Conservation (phyloP, 345 rosid species). For the Carallia brachiata region DNA sequence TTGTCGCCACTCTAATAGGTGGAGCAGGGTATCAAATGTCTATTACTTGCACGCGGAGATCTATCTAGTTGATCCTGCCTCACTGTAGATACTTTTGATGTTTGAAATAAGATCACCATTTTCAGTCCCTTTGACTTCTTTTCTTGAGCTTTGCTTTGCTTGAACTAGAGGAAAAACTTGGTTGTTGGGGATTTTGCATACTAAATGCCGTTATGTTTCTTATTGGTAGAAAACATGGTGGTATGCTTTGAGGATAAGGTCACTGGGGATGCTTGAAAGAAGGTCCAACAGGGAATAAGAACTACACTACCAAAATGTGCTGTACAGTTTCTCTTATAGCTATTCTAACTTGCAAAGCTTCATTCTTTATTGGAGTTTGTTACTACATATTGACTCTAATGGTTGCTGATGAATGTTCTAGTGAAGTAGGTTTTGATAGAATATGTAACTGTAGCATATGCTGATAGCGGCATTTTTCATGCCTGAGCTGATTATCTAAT, state of each 20-base stretch:
- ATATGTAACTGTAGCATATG: background rate
- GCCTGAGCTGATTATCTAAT: slow-evolving; percentile 10
- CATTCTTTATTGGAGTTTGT: slow-evolving; percentile 14
- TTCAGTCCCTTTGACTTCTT: too few relatives aligned
- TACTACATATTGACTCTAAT: background rate
- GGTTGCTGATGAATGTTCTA: background rate
- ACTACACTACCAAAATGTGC: slow-evolving; percentile 65
- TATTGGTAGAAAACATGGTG: slow-evolving; percentile 81
- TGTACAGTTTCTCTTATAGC: slow-evolving; percentile 6
- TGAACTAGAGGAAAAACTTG: slow-evolving; percentile 9
- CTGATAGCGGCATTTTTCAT: background rate
- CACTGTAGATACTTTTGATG: background rate
- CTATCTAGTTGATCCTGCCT: background rate
- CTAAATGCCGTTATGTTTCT: slow-evolving; percentile 22
- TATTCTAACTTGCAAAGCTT: slow-evolving; percentile 14
- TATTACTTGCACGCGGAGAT: background rate
- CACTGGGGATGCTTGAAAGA: slow-evolving; percentile 74
- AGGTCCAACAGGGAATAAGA: slow-evolving; percentile 55
- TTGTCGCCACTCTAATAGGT: background rate
- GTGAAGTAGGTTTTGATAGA: background rate
- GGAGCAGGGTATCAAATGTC: background rate
- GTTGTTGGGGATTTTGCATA: slow-evolving; percentile 18
- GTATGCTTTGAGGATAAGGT: slow-evolving; percentile 79
- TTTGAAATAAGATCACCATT: background rate
- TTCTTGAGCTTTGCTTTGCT: background rate